Evolutionary conservation across 495 filamentous ascomycete species (phyloP), one percentile per base, ranked within the genome.

Genomic region (Xylaria scruposa): DNA sequence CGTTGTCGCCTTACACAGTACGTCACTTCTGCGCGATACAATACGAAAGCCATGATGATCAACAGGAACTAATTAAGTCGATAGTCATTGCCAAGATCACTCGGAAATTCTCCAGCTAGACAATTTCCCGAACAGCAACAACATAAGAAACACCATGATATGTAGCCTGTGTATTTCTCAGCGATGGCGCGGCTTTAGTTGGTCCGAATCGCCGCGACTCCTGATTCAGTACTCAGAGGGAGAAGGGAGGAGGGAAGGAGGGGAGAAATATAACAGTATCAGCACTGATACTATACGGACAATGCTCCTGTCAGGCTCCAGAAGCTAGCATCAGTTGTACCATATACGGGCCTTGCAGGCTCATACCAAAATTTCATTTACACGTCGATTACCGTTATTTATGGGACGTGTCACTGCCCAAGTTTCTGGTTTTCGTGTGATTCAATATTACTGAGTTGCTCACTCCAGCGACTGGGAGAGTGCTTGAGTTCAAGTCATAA

Each of bases 51-150:
- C 1, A 17, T 9, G 54, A 40, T 10, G 10, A 38, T 59, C 54
- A 59, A 36, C n/a, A 13, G n/a, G 42, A 29, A 49, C 72, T 77
- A 61, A 77, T 78, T 76, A 68, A 21, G 29, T 72, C 40, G 75
- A 49, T 73, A 98, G 95, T 98, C 81, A 96, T 98, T 80, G 95
- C 95, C 81, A 98, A 98, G 90, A 84, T 98, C 78, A 95, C 94
- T 76, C 90, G 93, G 83, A 93, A 91, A 81, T 97, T 97, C 88
- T 94, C 94, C 51, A 90, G 83, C 81, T 90, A 88, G 78, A 70
- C 33, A 21, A n/a, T 5, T 5, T 33, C 63, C 24, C 47, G 40
- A 68, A 53, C 66, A 44, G 21, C 59, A 31, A 61, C 63, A 15
- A 53, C 26, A 70, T 59, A 44, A 40, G 51, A 56, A 44, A 21